Percentiles rank a stretch among this genome's conserved stretches.
phyloP scores from a whole-genome alignment of 345 rosid genomes.

The Aurinia saxatilis region DNA sequence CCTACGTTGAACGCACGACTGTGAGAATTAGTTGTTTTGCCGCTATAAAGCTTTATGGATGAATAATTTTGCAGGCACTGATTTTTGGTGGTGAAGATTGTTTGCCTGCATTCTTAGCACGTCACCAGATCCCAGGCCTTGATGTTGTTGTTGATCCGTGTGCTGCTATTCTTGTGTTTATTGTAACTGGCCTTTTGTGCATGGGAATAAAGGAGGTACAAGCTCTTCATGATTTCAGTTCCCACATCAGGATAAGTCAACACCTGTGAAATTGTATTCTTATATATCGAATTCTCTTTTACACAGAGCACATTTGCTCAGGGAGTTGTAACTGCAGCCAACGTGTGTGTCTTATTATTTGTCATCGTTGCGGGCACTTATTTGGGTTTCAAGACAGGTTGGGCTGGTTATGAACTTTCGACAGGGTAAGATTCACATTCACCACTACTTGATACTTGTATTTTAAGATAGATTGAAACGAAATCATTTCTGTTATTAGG shows the following conservation, averaged over 20 bases:
- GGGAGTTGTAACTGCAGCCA: slow-evolving; percentile 65
- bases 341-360: slow-evolving; percentile 76
- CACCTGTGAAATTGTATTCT: background rate
- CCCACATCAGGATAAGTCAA: background rate
- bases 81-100: slow-evolving; percentile 82
- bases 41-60: slow-evolving; percentile 1
- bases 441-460: background rate
- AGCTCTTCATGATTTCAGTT: background rate
- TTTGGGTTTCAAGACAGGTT: slow-evolving; percentile 85
- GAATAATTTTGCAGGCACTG: slow-evolving; percentile 44
- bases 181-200: slow-evolving; percentile 88
- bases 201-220: slow-evolving; percentile 94
- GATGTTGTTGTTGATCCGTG: slow-evolving; percentile 87
- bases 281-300: background rate
- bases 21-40: background rate
- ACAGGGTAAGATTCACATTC: slow-evolving; percentile 55
- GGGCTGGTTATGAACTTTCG: slow-evolving; percentile 88
- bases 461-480: background rate
- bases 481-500: slow-evolving; percentile 28
- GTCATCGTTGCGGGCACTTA: slow-evolving; percentile 80
- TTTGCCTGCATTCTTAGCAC: slow-evolving; percentile 69
- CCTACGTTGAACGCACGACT: background rate
- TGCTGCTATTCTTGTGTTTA: slow-evolving; percentile 68
- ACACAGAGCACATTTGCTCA: slow-evolving; percentile 89
- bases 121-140: slow-evolving; percentile 77